Evolutionary conservation across 345 rosid genomes (phyloP).

Genomic region (Hibiscus syriacus): DNA sequence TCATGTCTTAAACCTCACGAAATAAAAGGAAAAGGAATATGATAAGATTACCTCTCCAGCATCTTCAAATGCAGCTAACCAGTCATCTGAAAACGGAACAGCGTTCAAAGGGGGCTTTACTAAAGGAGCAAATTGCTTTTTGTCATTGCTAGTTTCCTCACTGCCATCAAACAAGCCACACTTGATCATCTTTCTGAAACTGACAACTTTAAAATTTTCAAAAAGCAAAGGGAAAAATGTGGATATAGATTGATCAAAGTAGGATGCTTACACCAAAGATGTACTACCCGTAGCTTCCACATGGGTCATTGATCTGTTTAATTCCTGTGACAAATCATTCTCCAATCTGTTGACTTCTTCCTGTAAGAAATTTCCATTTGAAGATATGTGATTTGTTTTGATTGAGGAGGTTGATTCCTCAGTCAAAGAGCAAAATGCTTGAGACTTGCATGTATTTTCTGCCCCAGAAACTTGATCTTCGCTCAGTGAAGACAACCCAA

Average conservation of each 20-base stretch:
- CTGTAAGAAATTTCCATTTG: constrained; percentile 19
- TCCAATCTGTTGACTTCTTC: constrained; percentile 15
- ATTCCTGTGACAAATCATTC: constrained; percentile 20
- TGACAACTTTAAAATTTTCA: neutral
- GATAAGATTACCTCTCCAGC: constrained; percentile 79
- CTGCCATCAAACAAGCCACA: constrained; percentile 21
- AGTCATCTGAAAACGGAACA: constrained; percentile 86
- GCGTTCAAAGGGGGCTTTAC: constrained; percentile 54
- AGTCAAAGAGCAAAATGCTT: constrained; percentile 11
- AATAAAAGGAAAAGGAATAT: neutral
- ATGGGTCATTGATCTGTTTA: constrained; percentile 4
- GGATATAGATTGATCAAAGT: constrained; percentile 10
- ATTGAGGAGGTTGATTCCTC: constrained; percentile 18
- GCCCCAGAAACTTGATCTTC: constrained; percentile 17
- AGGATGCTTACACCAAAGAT: constrained; percentile 30
- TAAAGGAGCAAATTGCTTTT: constrained; percentile 32
- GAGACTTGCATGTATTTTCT: constrained; percentile 12
- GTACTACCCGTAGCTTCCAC: constrained; percentile 27
- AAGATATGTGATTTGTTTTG: constrained; percentile 12
- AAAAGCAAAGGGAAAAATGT: constrained; percentile 4
- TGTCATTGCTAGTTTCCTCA: constrained; percentile 29
- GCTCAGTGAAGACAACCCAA: constrained; percentile 12
- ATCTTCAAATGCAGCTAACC: constrained; percentile 90
- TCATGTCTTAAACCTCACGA: neutral
- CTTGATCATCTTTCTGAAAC: neutral